phyloP scores from a whole-genome alignment of 2,329 filamentous ascomycete species.

The Scedosporium boydii region DNA sequence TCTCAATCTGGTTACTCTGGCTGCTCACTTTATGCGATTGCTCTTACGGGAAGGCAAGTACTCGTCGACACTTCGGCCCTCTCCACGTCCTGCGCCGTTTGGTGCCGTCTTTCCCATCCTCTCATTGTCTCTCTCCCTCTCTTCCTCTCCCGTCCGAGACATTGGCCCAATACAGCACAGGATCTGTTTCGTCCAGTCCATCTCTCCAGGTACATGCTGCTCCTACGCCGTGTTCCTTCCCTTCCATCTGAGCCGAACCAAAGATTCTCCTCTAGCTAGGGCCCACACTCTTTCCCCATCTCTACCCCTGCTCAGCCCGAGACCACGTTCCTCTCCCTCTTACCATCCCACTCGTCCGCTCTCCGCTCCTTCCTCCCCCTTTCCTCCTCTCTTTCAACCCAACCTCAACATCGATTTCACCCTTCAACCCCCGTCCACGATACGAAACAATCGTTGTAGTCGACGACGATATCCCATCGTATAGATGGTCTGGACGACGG shows the following conservation, averaged over 20 bases:
- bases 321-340: slow-evolving; percentile 17
- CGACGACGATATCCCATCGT: slow-evolving; percentile 15
- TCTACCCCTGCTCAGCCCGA: slow-evolving; percentile 12
- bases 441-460: not conserved
- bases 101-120: not conserved
- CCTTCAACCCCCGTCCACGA: not conserved
- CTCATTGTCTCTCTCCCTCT: not conserved
- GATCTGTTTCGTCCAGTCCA: slow-evolving; percentile 35
- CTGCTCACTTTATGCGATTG: slow-evolving; percentile 2
- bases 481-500: slow-evolving; percentile 26
- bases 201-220: slow-evolving; percentile 17
- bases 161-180: slow-evolving; percentile 20
- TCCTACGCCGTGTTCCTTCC: not conserved
- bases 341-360: slow-evolving; percentile 2
- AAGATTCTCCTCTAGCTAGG: not conserved
- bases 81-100: not conserved
- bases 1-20: not conserved
- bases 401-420: not conserved
- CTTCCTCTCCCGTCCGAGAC: not conserved
- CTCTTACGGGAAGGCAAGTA: not conserved
- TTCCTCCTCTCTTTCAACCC: not conserved
- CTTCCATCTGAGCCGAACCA: not conserved
- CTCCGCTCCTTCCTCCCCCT: slow-evolving; percentile 1
- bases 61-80: not conserved
- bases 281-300: slow-evolving; percentile 5